Conservation (phyloP, 2,329 filamentous ascomycete genomes). For the Talaromyces sp. region DNA sequence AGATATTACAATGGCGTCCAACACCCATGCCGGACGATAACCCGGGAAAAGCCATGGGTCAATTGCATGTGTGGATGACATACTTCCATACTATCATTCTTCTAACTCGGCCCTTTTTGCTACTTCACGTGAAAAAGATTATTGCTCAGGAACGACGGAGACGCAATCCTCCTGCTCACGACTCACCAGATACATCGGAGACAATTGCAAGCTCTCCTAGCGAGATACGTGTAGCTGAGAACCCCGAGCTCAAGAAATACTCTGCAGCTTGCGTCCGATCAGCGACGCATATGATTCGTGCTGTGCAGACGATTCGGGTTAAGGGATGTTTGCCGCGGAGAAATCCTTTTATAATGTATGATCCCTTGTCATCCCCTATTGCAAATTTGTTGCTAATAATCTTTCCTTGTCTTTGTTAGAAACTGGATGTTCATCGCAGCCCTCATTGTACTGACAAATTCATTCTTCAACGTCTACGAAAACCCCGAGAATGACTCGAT, state of each 20-base stretch:
- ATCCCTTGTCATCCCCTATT: too few relatives aligned
- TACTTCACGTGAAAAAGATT: conserved; percentile 22
- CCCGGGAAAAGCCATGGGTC: conserved; percentile 54
- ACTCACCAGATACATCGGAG: conserved; percentile 15
- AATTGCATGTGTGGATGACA: conserved; percentile 61
- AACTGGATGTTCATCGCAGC: conserved; percentile 57
- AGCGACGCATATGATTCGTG: conserved; percentile 50
- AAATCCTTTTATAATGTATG: conserved; percentile 58
- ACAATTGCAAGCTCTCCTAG: conserved; percentile 20
- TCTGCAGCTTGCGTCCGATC: conserved; percentile 53
- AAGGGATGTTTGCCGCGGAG: conserved; percentile 49
- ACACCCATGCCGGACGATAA: conserved; percentile 41
- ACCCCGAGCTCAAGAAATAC: conserved; percentile 28
- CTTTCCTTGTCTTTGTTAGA: conserved; percentile 33
- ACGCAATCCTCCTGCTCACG: neutral
- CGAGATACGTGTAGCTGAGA: conserved; percentile 19
- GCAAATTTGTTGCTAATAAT: neutral
- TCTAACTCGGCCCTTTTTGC: conserved; percentile 58
- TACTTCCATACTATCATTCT: conserved; percentile 63
- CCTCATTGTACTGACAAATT: conserved; percentile 56
- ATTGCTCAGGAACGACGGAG: conserved; percentile 14
- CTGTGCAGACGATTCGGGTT: conserved; percentile 48
- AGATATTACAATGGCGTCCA: conserved; percentile 51
- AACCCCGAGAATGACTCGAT: conserved; percentile 47
- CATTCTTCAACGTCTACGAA: conserved; percentile 52